Conservation (phyloP, 1,139 yeast species). For the Yamadazyma songkhlaensis region DNA sequence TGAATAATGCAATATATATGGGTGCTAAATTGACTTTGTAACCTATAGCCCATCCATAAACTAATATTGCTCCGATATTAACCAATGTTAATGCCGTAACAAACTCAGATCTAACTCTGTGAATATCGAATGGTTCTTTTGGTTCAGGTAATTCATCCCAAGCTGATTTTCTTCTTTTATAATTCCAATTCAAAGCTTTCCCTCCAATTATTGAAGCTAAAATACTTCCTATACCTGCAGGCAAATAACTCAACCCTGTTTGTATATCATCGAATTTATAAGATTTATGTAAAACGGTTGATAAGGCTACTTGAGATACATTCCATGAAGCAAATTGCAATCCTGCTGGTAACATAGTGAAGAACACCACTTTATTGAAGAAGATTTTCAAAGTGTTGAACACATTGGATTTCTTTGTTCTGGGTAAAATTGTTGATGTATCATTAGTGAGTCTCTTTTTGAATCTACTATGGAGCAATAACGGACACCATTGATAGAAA, state of each 20-base stretch:
- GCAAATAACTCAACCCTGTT: conserved; percentile 62
- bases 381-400: conserved; percentile 47
- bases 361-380: conserved; percentile 23
- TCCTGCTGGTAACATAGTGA: conserved; percentile 49
- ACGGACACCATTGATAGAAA: conserved; percentile 42
- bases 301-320: conserved; percentile 61
- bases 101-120: conserved; percentile 26
- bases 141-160: conserved; percentile 35
- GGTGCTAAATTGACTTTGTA: conserved; percentile 48
- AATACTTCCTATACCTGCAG: conserved; percentile 61
- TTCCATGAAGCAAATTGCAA: conserved; percentile 68
- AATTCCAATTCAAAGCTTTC: conserved; percentile 42
- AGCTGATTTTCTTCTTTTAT: conserved; percentile 24
- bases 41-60: conserved; percentile 73
- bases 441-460: conserved; percentile 17
- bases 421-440: conserved; percentile 18
- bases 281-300: conserved; percentile 46
- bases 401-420: conserved; percentile 15
- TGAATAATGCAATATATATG: conserved; percentile 53
- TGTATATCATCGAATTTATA: conserved; percentile 52
- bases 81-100: conserved; percentile 21
- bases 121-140: conserved; percentile 20
- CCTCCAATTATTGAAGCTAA: conserved; percentile 50
- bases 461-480: conserved; percentile 21
- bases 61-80: conserved; percentile 20